Conservation (phyloP, 2,329 filamentous ascomycete species). For the Hyphodiscus sp. region DNA sequence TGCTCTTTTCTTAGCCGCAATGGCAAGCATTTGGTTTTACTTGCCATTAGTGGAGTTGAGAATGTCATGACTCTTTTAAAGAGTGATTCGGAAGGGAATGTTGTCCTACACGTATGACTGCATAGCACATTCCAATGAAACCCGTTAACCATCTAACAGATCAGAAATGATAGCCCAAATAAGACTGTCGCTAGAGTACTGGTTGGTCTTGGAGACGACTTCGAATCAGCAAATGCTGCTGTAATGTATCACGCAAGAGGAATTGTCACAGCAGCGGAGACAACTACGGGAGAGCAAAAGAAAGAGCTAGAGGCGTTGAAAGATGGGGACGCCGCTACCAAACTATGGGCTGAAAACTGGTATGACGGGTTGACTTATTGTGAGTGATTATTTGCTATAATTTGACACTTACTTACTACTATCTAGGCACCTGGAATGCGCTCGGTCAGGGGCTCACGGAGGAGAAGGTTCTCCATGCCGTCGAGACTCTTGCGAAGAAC, state of each 20-base stretch:
- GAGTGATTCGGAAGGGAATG: constrained; percentile 55
- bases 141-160: constrained; percentile 32
- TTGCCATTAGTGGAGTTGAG: constrained; percentile 70
- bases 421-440: constrained; percentile 78
- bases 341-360: constrained; percentile 73
- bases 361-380: constrained; percentile 92
- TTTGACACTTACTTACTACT: neutral
- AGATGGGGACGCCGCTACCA: constrained; percentile 41
- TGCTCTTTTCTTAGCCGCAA: constrained; percentile 68
- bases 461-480: constrained; percentile 67
- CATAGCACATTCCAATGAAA: neutral
- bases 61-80: constrained; percentile 65
- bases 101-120: constrained; percentile 55
- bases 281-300: constrained; percentile 36
- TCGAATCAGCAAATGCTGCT: constrained; percentile 71
- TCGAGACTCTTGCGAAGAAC: constrained; percentile 63
- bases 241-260: constrained; percentile 83
- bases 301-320: constrained; percentile 41
- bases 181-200: constrained; percentile 55
- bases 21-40: constrained; percentile 69
- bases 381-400: constrained; percentile 6
- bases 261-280: constrained; percentile 44
- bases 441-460: constrained; percentile 79
- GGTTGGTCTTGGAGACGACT: constrained; percentile 62
- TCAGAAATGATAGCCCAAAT: constrained; percentile 59